Base-by-base conservation (phyloP, 1,139 yeast species). In the Geotrichum europaeum region DNA sequence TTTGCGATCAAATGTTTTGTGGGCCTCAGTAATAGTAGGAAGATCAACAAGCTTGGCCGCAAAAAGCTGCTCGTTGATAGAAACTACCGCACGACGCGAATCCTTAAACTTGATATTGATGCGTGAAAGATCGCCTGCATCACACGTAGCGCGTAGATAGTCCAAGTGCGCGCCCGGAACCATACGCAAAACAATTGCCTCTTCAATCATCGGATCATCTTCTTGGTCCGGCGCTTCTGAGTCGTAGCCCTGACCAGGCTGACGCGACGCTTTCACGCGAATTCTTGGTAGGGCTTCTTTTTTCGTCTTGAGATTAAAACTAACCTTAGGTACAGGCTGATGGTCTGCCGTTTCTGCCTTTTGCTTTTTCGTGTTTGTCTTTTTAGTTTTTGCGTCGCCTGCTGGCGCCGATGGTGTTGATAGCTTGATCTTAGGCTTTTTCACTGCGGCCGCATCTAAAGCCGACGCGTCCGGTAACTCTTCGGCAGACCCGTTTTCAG, bases 191-290 rank as follows among this genome's bases (percentile, higher is more conserved):
- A 91, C 78, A 2, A 94, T 81, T 0, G 96, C 97, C 66, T 89
- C 96, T 70, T 94, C 98, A 30, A 91, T 78, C 66, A 90, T 76
- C 0, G 99, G 99, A 70, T 94, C 98, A 63, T 91, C 97, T 72
- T 94, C 99, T 53, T 90, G 77, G 68, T 94, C 98, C 1, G 97
- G 96, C 12, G 96, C 98, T 69, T 94, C 99, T 1, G 97, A 88
- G 71, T 94, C 99, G 73, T 94, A 94, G 0, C 98, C 98, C 67
- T 92, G 97, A 1, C 97, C 97, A 0, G 96, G 96, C 10, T 87
- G 81, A 66, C 96, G 76, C 0, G 89, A 86, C 0, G 96, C 96
- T 69, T 89, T 90, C 60, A 92, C 85, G 64, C 95, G 77, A 59
- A 90, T 85, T 53, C 85, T 78, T 0, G 94, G 92, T 0, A 84